These are phyloP conservation scores for Anacardium occidentale DNA, from an alignment of 345 rosid species.

Conservation along the genomic window DNA sequence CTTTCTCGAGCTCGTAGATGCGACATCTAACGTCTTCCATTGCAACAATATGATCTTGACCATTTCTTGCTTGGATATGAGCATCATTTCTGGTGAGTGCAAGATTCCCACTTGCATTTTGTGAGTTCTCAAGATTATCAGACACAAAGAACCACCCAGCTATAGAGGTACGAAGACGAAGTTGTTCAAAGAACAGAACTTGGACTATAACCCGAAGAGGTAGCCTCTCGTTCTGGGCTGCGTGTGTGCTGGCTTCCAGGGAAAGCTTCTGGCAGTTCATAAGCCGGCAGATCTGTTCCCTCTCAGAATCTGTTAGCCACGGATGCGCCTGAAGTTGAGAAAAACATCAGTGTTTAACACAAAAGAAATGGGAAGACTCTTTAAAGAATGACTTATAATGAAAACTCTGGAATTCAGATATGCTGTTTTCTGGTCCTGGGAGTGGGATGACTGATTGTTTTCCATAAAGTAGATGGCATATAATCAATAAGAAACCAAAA, in stretches of 20 bases:
- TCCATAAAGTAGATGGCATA: neutral
- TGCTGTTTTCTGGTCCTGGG: too few species aligned
- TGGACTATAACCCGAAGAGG: slow-evolving; percentile 85
- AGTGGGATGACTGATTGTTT: too few species aligned
- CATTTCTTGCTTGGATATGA: slow-evolving; percentile 15
- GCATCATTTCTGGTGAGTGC: slow-evolving; percentile 39
- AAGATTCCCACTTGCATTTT: slow-evolving; percentile 39
- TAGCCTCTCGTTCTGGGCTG: slow-evolving; percentile 89
- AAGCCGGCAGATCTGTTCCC: slow-evolving; percentile 70
- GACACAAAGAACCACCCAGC: slow-evolving; percentile 68
- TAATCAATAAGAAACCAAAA: slow-evolving; percentile 9
- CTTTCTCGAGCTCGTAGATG: slow-evolving; percentile 73
- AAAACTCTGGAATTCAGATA: neutral
- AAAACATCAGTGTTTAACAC: neutral
- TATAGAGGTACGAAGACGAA: slow-evolving; percentile 72
- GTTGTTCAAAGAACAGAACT: slow-evolving; percentile 88
- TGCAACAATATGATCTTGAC: slow-evolving; percentile 27
- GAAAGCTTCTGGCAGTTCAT: slow-evolving; percentile 93
- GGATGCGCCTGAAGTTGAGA: slow-evolving; percentile 73
- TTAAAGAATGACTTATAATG: slow-evolving; percentile 1
- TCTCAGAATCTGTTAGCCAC: slow-evolving; percentile 76
- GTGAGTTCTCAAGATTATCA: slow-evolving; percentile 49
- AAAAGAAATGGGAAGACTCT: neutral
- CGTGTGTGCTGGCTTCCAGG: slow-evolving; percentile 86
- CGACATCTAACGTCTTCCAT: slow-evolving; percentile 61